Conservation (phyloP, 176 grass and related monocot genomes). For the Bothriochloa decipiens region DNA sequence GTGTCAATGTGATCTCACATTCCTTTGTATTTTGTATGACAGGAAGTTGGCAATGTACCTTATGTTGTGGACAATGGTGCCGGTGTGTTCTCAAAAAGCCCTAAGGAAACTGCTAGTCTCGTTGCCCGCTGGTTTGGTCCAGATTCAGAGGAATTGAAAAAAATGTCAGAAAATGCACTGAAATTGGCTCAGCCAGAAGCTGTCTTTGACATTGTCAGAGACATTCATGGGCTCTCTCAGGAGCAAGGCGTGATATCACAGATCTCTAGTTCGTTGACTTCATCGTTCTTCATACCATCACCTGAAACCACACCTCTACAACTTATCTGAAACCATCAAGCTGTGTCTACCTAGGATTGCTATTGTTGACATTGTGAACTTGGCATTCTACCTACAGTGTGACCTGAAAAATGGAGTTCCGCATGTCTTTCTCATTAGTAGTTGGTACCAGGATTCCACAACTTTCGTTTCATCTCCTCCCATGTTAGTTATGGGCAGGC, state of each 20-base stretch:
- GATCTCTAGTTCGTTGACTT: conserved; percentile 74
- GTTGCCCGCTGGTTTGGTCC: conserved; percentile 83
- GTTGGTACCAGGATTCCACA: not conserved
- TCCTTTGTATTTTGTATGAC: conserved; percentile 17
- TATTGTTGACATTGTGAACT: conserved; percentile 33
- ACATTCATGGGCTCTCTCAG: conserved; percentile 77
- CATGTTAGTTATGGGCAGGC: not conserved
- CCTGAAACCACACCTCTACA: conserved; percentile 41
- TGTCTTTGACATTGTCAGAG: conserved; percentile 91
- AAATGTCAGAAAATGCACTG: conserved; percentile 88
- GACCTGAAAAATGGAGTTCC: conserved; percentile 7
- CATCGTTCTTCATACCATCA: conserved; percentile 65
- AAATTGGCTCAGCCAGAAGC: conserved; percentile 91
- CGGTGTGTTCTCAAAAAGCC: conserved; percentile 95
- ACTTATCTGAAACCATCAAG: conserved; percentile 40
- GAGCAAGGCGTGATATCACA: conserved; percentile 73
- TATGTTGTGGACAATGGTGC: conserved; percentile 97
- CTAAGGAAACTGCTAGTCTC: conserved; percentile 75
- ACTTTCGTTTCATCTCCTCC: not conserved
- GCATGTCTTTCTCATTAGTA: not conserved
- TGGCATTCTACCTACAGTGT: conserved; percentile 18
- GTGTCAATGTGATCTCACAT: conserved; percentile 2
- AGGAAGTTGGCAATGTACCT: conserved; percentile 99
- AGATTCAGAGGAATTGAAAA: conserved; percentile 72
- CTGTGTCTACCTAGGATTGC: conserved; percentile 40